Conservation (phyloP, 2,329 filamentous ascomycete species). For the Bipolaris sorokiniana region DNA sequence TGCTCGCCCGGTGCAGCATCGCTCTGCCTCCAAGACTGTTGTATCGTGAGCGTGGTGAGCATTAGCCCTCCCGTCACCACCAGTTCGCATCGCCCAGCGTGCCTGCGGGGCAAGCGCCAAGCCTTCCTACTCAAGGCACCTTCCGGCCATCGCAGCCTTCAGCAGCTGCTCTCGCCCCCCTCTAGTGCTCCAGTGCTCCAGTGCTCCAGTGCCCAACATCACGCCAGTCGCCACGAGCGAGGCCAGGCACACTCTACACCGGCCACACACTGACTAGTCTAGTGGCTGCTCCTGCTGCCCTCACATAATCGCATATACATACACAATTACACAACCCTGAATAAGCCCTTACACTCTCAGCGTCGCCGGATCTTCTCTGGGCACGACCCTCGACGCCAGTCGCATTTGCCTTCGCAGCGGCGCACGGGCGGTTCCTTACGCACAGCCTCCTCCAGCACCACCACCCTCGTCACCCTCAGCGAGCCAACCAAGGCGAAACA, state of each 20-base stretch:
- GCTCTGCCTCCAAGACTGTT: background rate
- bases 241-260: background rate
- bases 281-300: background rate
- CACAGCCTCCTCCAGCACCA: conserved; percentile 41
- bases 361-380: conserved; percentile 24
- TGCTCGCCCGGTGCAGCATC: background rate
- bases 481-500: conserved; percentile 17
- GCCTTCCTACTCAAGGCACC: conserved; percentile 19
- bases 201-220: conserved; percentile 1
- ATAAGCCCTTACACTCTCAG: conserved; percentile 24
- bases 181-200: background rate
- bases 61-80: background rate
- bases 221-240: conserved; percentile 6
- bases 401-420: conserved; percentile 33
- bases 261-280: background rate
- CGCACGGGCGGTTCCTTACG: conserved; percentile 28
- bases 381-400: conserved; percentile 24
- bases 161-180: background rate
- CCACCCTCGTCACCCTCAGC: conserved; percentile 28
- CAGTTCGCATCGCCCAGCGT: conserved; percentile 16
- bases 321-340: conserved; percentile 10
- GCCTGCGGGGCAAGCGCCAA: conserved; percentile 31
- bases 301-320: conserved; percentile 23
- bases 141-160: conserved; percentile 14
- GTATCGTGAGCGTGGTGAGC: background rate